Evolutionary conservation across 345 rosid genomes (phyloP).

Genomic region (Moricandia moricandioides): DNA sequence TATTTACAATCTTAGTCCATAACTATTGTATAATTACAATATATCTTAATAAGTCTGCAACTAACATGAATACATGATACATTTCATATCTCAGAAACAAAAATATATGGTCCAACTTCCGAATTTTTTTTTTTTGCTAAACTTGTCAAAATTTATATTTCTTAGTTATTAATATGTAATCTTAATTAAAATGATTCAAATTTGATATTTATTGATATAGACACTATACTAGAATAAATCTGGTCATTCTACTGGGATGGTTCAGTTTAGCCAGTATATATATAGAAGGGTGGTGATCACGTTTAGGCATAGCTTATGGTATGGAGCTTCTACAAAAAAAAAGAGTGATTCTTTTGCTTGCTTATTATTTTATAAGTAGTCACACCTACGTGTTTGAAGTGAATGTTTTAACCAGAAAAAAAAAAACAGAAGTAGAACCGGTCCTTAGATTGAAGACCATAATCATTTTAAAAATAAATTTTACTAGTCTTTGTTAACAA

Average conservation of each 20-base stretch:
- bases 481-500: neutral
- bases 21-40: too few species aligned
- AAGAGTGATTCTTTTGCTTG: neutral
- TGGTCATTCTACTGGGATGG: neutral
- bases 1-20: too few species aligned
- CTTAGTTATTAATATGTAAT: too few species aligned
- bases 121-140: neutral
- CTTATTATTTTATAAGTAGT: slow-evolving; percentile 6
- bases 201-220: neutral
- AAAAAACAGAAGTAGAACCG: neutral
- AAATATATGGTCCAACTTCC: neutral
- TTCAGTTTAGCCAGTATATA: neutral
- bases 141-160: neutral
- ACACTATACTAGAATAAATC: neutral
- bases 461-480: neutral
- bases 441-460: neutral
- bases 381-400: slow-evolving; percentile 14
- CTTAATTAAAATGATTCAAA: neutral
- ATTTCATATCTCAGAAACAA: neutral
- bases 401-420: neutral
- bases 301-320: neutral
- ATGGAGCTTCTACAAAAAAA: neutral
- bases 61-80: neutral
- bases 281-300: slow-evolving; percentile 3
- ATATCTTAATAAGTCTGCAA: slow-evolving; percentile 1